Evolutionary conservation across 225 moss, liverwort and hornwort species (phyloP).

Genomic region (Marchantia paleacea): DNA sequence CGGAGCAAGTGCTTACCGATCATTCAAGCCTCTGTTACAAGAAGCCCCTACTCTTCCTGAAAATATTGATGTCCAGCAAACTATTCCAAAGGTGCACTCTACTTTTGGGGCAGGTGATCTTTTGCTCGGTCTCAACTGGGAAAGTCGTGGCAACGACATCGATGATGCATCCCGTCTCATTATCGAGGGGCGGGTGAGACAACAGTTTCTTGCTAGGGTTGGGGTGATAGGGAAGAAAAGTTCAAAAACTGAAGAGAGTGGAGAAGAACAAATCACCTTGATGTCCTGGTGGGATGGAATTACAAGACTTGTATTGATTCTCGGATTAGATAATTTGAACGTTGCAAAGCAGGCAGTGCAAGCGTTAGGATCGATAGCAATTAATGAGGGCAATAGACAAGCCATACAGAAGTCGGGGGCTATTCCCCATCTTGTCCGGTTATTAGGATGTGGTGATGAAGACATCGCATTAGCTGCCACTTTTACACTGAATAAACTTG

Average conservation of each 20-base stretch:
- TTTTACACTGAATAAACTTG: conserved; percentile 65
- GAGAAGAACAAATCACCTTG: conserved; percentile 45
- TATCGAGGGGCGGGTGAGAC: conserved; percentile 76
- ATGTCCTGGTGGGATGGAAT: conserved; percentile 97
- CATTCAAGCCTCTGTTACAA: conserved; percentile 79
- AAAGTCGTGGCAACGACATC: conserved; percentile 43
- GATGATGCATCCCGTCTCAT: conserved; percentile 63
- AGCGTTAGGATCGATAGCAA: conserved; percentile 57
- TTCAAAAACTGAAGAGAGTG: conserved; percentile 25
- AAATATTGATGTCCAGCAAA: conserved; percentile 40
- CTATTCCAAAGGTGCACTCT: conserved; percentile 53
- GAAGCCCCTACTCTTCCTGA: conserved; percentile 65
- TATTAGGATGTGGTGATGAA: conserved; percentile 82
- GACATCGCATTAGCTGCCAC: conserved; percentile 64
- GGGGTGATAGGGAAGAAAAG: conserved; percentile 65
- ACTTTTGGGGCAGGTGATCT: conserved; percentile 87
- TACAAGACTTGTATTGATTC: conserved; percentile 69
- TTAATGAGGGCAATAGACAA: conserved; percentile 67
- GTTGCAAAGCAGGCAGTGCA: conserved; percentile 71
- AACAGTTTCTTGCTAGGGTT: conserved; percentile 81
- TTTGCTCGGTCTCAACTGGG: conserved; percentile 67
- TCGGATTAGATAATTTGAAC: conserved; percentile 62
- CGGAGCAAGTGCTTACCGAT: conserved; percentile 77
- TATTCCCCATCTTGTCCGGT: conserved; percentile 74
- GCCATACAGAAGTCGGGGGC: conserved; percentile 82